These are phyloP conservation scores for Lyophyllum decastes DNA, from an alignment of 768 basidiomycete genomes.

Conservation along the genomic window DNA sequence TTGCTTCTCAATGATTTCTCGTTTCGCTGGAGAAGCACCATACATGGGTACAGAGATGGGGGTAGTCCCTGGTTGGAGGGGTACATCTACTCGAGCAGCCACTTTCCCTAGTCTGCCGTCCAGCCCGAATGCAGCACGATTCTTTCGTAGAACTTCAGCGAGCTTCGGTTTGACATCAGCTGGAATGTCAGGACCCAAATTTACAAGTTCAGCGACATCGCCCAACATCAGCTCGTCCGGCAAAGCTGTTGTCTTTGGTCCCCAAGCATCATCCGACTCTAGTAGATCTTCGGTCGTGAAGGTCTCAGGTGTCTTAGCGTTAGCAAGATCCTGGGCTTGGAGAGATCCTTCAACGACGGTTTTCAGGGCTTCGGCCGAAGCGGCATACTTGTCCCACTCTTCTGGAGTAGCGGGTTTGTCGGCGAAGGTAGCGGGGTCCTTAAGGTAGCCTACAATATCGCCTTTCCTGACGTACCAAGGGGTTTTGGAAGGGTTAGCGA, in stretches of 20 bases:
- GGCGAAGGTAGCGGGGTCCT: background rate
- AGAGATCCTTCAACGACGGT: constrained; percentile 5
- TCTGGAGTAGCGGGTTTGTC: background rate
- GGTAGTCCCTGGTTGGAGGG: constrained; percentile 21
- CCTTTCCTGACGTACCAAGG: background rate
- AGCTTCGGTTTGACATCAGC: constrained; percentile 4
- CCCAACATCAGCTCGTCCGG: constrained; percentile 11
- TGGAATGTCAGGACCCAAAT: constrained; percentile 1
- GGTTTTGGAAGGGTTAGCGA: background rate
- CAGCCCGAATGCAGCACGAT: background rate
- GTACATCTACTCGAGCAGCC: constrained; percentile 23
- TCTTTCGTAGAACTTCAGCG: constrained; percentile 13
- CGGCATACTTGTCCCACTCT: background rate
- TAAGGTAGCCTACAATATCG: background rate
- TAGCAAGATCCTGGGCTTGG: background rate
- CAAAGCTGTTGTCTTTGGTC: constrained; percentile 28
- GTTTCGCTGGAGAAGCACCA: constrained; percentile 25
- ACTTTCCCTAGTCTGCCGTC: constrained; percentile 12
- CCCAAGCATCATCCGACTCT: constrained; percentile 17
- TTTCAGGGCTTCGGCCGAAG: background rate
- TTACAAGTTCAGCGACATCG: background rate
- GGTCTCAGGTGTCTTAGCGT: background rate
- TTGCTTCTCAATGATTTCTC: constrained; percentile 29
- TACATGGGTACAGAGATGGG: constrained; percentile 29
- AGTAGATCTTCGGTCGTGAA: constrained; percentile 16